Evolutionary conservation across 2,329 filamentous ascomycete genomes (phyloP).

Genomic region (Xylariaceae sp.): DNA sequence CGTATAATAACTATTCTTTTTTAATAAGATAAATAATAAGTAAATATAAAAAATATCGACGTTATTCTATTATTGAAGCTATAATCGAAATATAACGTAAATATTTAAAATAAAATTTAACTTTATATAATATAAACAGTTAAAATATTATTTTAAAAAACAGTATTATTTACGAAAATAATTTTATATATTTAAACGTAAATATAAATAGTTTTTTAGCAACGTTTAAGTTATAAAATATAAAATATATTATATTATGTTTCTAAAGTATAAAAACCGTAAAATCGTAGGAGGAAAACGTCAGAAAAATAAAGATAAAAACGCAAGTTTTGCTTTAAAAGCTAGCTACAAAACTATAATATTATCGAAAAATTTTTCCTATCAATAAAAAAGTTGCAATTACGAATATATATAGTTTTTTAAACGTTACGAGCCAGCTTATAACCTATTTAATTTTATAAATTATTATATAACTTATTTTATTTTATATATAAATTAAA

Average conservation of each 20-base stretch:
- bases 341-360: background rate
- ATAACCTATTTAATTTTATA: background rate
- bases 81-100: slow-evolving; percentile 1
- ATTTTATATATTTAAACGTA: slow-evolving; percentile 3
- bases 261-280: no score
- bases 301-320: background rate
- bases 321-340: background rate
- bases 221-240: no score
- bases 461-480: background rate
- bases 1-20: no score
- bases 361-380: no score
- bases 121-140: slow-evolving; percentile 3
- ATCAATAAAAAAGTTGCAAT: no score
- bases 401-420: no score
- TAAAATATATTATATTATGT: background rate
- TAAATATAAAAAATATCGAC: background rate
- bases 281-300: no score
- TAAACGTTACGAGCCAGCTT: no score
- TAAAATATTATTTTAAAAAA: slow-evolving; percentile 3
- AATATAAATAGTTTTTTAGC: slow-evolving; percentile 3
- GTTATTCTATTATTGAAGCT: slow-evolving; percentile 4
- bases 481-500: background rate
- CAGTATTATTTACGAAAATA: background rate
- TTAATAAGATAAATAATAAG: no score
- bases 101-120: slow-evolving; percentile 1